Percentiles rank a stretch among this genome's conserved stretches.
Evolutionary conservation across 495 filamentous ascomycete genomes (phyloP).

Genomic region (Aspergillus ostianus): DNA sequence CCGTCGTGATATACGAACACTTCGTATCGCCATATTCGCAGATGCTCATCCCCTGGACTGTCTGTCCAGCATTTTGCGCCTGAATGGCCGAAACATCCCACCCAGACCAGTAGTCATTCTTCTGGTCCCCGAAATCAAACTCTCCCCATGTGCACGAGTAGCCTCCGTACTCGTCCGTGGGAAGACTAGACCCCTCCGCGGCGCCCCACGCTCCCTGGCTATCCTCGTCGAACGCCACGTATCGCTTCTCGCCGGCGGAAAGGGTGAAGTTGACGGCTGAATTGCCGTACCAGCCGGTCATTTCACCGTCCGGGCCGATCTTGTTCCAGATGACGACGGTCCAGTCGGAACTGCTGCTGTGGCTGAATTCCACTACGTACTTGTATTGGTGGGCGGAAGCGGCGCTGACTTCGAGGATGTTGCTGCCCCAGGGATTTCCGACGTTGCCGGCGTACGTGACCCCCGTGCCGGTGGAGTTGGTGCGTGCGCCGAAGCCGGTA

Average conservation of each 20-base stretch:
- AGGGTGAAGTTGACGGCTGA: conserved; percentile 45
- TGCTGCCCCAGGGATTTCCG: conserved; percentile 53
- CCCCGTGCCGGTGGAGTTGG: conserved; percentile 19
- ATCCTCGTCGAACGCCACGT: conserved; percentile 50
- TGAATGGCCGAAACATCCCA: conserved; percentile 50
- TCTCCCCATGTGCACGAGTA: conserved; percentile 48
- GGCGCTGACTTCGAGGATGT: conserved; percentile 45
- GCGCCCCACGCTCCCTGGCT: conserved; percentile 43
- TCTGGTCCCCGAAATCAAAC: conserved; percentile 38
- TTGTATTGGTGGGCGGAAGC: conserved; percentile 37
- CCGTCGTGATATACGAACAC: conserved; percentile 36
- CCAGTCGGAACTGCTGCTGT: conserved; percentile 32
- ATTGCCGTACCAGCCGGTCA: conserved; percentile 46
- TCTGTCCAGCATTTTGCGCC: conserved; percentile 32
- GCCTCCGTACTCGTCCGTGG: conserved; percentile 35
- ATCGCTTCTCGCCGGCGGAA: conserved; percentile 38
- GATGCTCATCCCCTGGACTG: conserved; percentile 40
- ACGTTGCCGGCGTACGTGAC: conserved; percentile 46
- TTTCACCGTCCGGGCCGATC: conserved; percentile 38
- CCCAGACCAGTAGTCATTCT: conserved; percentile 40
- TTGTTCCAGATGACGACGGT: conserved; percentile 57
- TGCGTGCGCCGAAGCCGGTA: conserved; percentile 21
- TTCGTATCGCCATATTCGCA: conserved; percentile 29
- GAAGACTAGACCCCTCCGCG: conserved; percentile 32
- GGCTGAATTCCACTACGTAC: conserved; percentile 48